phyloP scores from a whole-genome alignment of 2,329 filamentous ascomycete species.

The Pestalotiopsis sp. region DNA sequence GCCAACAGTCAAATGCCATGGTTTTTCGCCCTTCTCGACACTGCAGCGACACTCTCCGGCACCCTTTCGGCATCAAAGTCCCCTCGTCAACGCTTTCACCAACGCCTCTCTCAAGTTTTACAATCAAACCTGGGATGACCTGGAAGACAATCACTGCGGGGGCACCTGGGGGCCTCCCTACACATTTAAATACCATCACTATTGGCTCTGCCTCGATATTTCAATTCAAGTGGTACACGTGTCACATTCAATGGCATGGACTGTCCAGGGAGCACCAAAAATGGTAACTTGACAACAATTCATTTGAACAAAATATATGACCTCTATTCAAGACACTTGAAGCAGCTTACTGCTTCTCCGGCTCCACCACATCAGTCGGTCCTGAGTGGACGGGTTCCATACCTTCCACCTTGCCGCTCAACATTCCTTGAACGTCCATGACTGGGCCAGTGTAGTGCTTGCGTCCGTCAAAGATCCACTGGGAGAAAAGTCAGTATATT shows the following conservation, averaged over 20 bases:
- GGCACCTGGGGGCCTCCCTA: no score
- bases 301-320: not conserved
- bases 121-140: not conserved
- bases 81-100: not conserved
- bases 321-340: not conserved
- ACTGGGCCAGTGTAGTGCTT: constrained; percentile 44
- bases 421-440: constrained; percentile 26
- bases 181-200: no score
- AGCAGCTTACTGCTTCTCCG: not conserved
- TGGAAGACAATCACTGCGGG: no score
- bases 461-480: constrained; percentile 49
- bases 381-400: constrained; percentile 15
- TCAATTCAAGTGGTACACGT: no score
- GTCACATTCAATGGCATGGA: no score
- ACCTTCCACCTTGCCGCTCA: constrained; percentile 22
- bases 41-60: not conserved
- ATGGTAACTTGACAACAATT: not conserved
- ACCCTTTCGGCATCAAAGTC: not conserved
- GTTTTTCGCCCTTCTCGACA: not conserved
- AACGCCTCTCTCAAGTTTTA: not conserved
- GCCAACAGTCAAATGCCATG: not conserved
- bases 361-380: not conserved
- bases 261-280: not conserved
- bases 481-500: not conserved
- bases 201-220: no score